Evolutionary conservation across 768 basidiomycete genomes (phyloP).

Genomic region (Megacollybia marginata): DNA sequence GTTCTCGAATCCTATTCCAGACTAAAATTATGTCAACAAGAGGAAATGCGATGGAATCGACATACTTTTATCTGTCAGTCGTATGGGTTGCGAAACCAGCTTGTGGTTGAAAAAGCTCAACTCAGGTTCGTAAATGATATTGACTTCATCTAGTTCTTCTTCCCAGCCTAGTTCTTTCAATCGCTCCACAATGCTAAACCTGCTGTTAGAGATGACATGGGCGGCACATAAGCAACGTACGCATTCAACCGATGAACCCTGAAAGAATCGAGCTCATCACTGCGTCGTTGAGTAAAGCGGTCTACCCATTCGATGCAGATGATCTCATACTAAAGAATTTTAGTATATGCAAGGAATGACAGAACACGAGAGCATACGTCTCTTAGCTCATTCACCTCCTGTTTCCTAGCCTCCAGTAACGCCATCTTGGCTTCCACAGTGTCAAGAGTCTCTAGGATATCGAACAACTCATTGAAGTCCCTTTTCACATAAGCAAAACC

Average conservation of each 20-base stretch:
- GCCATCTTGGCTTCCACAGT: not conserved
- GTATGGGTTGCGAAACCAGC: constrained; percentile 39
- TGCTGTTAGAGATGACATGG: not conserved
- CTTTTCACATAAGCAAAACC: not conserved
- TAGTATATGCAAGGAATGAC: not conserved
- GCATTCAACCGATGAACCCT: not conserved
- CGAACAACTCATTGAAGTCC: not conserved
- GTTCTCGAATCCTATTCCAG: constrained; percentile 41
- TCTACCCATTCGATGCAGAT: not conserved
- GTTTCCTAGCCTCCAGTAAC: too few species aligned
- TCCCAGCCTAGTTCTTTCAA: constrained; percentile 43
- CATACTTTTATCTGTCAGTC: constrained; percentile 24
- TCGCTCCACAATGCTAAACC: constrained; percentile 34
- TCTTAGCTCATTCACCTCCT: not conserved
- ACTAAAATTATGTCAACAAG: constrained; percentile 21
- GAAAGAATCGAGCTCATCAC: not conserved
- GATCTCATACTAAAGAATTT: not conserved
- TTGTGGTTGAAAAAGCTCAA: constrained; percentile 4
- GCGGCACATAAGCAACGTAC: not conserved
- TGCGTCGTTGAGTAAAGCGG: not conserved
- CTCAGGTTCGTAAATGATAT: not conserved
- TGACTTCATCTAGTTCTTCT: constrained; percentile 29
- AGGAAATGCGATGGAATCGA: too few species aligned
- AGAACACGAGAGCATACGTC: not conserved
- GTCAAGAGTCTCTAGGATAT: not conserved